A percentile compares a stretch with the other conserved stretches of the same genome.
Evolutionary conservation across 2,329 filamentous ascomycete genomes (phyloP).

Genomic region (Lizonia empirigonia): DNA sequence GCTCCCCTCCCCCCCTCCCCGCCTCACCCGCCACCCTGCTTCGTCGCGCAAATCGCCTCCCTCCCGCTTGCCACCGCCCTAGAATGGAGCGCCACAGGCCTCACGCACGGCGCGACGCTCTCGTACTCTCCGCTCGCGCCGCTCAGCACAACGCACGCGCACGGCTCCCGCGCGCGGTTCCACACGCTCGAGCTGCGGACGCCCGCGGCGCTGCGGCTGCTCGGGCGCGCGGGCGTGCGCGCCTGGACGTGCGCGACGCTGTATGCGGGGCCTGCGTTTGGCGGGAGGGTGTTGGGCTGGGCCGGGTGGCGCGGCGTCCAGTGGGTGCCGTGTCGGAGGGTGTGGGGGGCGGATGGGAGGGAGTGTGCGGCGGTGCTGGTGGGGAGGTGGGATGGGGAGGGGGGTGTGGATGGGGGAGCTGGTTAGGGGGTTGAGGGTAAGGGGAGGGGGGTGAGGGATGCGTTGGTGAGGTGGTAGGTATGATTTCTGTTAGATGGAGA

Average conservation of each 20-base stretch:
- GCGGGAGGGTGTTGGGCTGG: neutral
- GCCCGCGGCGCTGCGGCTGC: neutral
- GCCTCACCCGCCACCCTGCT: slow-evolving; percentile 65
- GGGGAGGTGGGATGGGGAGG: slow-evolving; percentile 32
- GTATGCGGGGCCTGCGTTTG: slow-evolving; percentile 26
- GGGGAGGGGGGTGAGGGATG: slow-evolving; percentile 9
- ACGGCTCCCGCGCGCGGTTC: slow-evolving; percentile 15
- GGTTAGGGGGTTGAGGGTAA: slow-evolving; percentile 32
- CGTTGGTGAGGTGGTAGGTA: neutral
- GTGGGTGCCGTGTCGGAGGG: slow-evolving; percentile 41
- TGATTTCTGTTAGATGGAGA: neutral
- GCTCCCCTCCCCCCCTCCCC: slow-evolving; percentile 12
- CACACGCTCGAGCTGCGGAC: slow-evolving; percentile 21
- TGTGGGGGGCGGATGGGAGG: slow-evolving; percentile 37
- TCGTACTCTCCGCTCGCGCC: neutral
- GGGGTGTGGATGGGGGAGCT: slow-evolving; percentile 26
- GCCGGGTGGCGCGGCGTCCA: slow-evolving; percentile 24
- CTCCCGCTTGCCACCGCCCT: slow-evolving; percentile 75
- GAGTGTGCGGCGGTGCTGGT: slow-evolving; percentile 35
- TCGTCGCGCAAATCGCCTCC: slow-evolving; percentile 75
- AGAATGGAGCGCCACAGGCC: slow-evolving; percentile 81
- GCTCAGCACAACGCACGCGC: neutral
- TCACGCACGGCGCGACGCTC: slow-evolving; percentile 36
- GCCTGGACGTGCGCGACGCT: slow-evolving; percentile 30
- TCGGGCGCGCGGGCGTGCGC: slow-evolving; percentile 3